Conservation (phyloP, 2,329 filamentous ascomycete genomes). For the Verticillium nubilum region DNA sequence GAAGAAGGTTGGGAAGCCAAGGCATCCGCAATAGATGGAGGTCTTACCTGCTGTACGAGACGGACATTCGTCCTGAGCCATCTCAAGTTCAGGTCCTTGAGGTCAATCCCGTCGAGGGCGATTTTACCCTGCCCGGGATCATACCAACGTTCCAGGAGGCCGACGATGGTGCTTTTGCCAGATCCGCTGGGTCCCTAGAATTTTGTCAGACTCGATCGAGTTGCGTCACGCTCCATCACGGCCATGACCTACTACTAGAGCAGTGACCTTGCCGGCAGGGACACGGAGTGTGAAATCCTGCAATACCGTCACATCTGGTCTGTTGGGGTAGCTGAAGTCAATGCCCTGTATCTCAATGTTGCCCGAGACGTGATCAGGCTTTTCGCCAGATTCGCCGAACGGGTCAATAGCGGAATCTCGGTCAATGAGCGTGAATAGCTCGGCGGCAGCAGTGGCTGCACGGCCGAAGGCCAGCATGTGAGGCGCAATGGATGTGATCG, state of each 20-base stretch:
- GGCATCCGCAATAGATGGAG: background rate
- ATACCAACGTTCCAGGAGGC: constrained; percentile 33
- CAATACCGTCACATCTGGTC: constrained; percentile 60
- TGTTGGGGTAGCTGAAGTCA: constrained; percentile 63
- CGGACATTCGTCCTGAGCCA: constrained; percentile 24
- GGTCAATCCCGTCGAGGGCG: constrained; percentile 17
- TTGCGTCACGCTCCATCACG: background rate
- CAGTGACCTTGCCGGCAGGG: constrained; percentile 62
- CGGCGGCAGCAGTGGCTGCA: constrained; percentile 15
- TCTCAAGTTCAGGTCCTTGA: constrained; percentile 18
- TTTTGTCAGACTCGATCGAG: background rate
- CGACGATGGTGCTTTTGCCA: constrained; percentile 33
- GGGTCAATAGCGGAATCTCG: constrained; percentile 18
- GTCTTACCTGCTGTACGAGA: constrained; percentile 17
- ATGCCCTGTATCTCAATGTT: constrained; percentile 54
- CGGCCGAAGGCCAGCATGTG: constrained; percentile 15
- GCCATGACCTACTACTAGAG: constrained; percentile 41
- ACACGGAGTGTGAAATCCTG: constrained; percentile 53
- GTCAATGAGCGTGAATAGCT: constrained; percentile 20
- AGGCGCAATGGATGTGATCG: constrained; percentile 13
- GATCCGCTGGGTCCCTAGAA: constrained; percentile 40
- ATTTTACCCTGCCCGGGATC: constrained; percentile 18
- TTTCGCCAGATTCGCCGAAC: constrained; percentile 5
- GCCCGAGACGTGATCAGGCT: constrained; percentile 6
- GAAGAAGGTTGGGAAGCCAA: background rate